Conservation (phyloP, 108 stramenopile species). For the Nitzschia inconspicua region DNA sequence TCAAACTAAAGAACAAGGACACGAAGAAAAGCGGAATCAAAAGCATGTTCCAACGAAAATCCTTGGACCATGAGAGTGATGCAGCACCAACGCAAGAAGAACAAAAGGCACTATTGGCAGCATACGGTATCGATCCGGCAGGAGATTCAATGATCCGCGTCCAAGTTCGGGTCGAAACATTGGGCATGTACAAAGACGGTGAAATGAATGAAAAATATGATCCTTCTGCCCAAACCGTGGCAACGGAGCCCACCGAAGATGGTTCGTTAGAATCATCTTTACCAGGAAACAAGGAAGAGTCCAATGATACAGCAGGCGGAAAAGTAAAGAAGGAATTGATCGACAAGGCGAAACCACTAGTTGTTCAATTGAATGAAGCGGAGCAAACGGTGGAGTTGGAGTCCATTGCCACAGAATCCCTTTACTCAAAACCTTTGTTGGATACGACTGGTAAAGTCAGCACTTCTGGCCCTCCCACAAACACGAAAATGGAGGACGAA, state of each 20-base stretch:
- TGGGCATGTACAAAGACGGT: not conserved
- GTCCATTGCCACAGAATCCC: too few relatives aligned
- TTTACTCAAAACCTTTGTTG: too few relatives aligned
- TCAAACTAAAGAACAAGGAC: not conserved
- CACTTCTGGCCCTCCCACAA: too few relatives aligned
- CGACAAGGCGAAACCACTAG: too few relatives aligned
- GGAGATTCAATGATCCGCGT: conserved; percentile 25
- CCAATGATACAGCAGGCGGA: too few relatives aligned
- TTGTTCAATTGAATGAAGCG: too few relatives aligned
- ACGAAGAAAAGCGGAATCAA: not conserved
- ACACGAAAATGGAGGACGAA: too few relatives aligned
- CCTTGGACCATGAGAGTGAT: not conserved
- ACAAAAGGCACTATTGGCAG: not conserved
- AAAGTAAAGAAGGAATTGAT: too few relatives aligned
- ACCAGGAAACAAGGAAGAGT: too few relatives aligned
- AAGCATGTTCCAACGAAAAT: not conserved
- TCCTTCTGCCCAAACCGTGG: not conserved
- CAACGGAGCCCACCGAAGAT: not conserved
- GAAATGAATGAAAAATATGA: not conserved
- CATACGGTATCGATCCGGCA: conserved; percentile 16
- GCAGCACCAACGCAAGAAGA: not conserved
- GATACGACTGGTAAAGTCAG: too few relatives aligned
- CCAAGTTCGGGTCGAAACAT: not conserved
- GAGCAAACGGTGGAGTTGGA: too few relatives aligned
- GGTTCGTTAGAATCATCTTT: too few relatives aligned